phyloP scores from a whole-genome alignment of 495 filamentous ascomycete species.

The Penicillium cosmopolitanum region DNA sequence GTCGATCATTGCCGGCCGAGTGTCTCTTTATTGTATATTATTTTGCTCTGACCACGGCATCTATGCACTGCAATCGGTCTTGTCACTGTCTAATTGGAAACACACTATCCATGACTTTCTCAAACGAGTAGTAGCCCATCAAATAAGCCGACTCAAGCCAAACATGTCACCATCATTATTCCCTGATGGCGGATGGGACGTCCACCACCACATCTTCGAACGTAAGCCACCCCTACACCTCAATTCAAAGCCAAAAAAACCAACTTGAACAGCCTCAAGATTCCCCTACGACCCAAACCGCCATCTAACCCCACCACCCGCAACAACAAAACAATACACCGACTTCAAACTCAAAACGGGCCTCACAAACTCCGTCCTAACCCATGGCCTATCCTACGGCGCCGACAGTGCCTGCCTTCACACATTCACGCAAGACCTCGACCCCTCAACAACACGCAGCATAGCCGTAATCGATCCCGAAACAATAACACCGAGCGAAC shows the following conservation, averaged over 20 bases:
- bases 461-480: slow-evolving; percentile 32
- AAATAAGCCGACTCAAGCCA: background rate
- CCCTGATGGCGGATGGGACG: slow-evolving; percentile 34
- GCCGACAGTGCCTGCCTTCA: slow-evolving; percentile 24
- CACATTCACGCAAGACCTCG: slow-evolving; percentile 20
- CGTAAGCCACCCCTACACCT: slow-evolving; percentile 12
- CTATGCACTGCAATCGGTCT: no score
- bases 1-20: no score
- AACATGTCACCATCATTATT: slow-evolving; percentile 13
- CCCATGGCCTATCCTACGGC: slow-evolving; percentile 33
- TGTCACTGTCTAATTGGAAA: no score
- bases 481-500: slow-evolving; percentile 18
- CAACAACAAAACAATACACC: slow-evolving; percentile 25
- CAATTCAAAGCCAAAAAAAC: background rate
- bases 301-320: slow-evolving; percentile 30
- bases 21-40: no score
- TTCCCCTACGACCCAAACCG: slow-evolving; percentile 27
- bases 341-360: slow-evolving; percentile 26
- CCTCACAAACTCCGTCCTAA: slow-evolving; percentile 31
- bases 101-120: no score
- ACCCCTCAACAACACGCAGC: slow-evolving; percentile 15
- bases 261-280: slow-evolving; percentile 12
- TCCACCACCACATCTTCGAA: slow-evolving; percentile 32
- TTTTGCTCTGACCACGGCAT: no score
- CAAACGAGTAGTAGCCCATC: no score